These are phyloP conservation scores for Claviceps maximensis DNA, from an alignment of 2,329 filamentous ascomycete species.

Conservation along the genomic window DNA sequence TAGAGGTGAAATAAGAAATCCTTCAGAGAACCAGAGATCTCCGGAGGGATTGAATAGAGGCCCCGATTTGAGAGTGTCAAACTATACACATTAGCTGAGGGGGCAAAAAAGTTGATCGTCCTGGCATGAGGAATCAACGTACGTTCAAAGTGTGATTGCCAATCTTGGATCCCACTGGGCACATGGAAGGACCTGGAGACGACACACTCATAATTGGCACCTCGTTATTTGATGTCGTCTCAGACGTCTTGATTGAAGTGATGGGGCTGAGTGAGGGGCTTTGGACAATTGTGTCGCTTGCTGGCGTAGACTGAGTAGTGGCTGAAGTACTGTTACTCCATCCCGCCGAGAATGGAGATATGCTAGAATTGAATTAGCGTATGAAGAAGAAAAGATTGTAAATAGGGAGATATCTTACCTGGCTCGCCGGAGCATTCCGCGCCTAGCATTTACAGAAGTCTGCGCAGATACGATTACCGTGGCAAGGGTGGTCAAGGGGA, in stretches of 20 bases:
- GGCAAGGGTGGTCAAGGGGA: slow-evolving; percentile 24
- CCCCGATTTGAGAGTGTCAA: slow-evolving; percentile 22
- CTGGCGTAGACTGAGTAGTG: not conserved
- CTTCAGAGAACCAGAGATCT: slow-evolving; percentile 29
- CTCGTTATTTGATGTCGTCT: not conserved
- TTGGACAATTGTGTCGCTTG: not conserved
- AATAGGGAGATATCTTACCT: slow-evolving; percentile 9
- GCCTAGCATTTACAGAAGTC: slow-evolving; percentile 7
- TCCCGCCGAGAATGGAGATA: slow-evolving; percentile 4
- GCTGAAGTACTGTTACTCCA: slow-evolving; percentile 21
- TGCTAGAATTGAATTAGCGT: slow-evolving; percentile 8
- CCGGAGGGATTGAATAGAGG: slow-evolving; percentile 27
- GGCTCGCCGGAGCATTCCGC: slow-evolving; percentile 18
- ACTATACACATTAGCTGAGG: slow-evolving; percentile 17
- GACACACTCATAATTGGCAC: slow-evolving; percentile 2
- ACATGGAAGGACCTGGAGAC: slow-evolving; percentile 13
- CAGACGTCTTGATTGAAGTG: not conserved
- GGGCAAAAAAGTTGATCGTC: not conserved
- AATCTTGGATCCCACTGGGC: slow-evolving; percentile 17
- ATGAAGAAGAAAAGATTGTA: not conserved
- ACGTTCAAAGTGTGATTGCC: slow-evolving; percentile 26
- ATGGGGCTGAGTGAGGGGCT: not conserved
- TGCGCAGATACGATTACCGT: slow-evolving; percentile 17
- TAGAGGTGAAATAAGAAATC: slow-evolving; percentile 25
- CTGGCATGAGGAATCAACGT: slow-evolving; percentile 10